Conservation (phyloP, 2,329 filamentous ascomycete genomes). For the Penicillium sp. region DNA sequence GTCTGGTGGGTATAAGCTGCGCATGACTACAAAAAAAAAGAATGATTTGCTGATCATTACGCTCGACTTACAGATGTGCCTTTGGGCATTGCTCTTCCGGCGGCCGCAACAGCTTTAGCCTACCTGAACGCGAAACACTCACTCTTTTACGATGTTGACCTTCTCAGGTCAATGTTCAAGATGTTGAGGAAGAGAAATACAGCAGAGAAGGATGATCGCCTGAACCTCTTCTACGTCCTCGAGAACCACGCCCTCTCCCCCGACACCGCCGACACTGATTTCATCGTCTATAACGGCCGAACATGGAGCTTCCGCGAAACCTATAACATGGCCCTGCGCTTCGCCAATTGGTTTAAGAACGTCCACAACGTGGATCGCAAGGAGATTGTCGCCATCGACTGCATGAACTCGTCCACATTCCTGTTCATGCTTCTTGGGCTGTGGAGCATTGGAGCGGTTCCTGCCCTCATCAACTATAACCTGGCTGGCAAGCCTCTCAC, state of each 20-base stretch:
- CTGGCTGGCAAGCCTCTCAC: conserved; percentile 68
- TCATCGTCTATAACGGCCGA: conserved; percentile 68
- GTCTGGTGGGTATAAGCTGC: not conserved
- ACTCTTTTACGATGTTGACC: conserved; percentile 64
- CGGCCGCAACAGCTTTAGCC: conserved; percentile 66
- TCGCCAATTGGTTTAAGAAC: conserved; percentile 73
- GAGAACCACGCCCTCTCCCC: conserved; percentile 65
- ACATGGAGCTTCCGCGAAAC: conserved; percentile 73
- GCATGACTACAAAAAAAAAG: not conserved
- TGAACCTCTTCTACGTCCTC: conserved; percentile 74
- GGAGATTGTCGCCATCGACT: conserved; percentile 79
- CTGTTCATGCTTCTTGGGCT: conserved; percentile 74
- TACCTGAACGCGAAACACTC: conserved; percentile 74
- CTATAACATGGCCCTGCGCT: conserved; percentile 70
- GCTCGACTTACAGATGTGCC: conserved; percentile 32
- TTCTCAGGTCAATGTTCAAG: conserved; percentile 59
- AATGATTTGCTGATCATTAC: not conserved
- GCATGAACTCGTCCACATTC: conserved; percentile 78
- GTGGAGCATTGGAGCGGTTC: conserved; percentile 80
- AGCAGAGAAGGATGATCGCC: conserved; percentile 58
- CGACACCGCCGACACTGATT: conserved; percentile 51
- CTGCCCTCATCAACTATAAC: conserved; percentile 89
- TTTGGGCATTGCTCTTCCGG: conserved; percentile 54
- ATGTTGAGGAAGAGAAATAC: conserved; percentile 46
- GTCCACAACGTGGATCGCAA: conserved; percentile 64